A percentile compares a stretch with the other conserved stretches of the same genome.
These are phyloP conservation scores for Candida boidinii DNA, from an alignment of 805 yeast genomes.

Conservation along the genomic window DNA sequence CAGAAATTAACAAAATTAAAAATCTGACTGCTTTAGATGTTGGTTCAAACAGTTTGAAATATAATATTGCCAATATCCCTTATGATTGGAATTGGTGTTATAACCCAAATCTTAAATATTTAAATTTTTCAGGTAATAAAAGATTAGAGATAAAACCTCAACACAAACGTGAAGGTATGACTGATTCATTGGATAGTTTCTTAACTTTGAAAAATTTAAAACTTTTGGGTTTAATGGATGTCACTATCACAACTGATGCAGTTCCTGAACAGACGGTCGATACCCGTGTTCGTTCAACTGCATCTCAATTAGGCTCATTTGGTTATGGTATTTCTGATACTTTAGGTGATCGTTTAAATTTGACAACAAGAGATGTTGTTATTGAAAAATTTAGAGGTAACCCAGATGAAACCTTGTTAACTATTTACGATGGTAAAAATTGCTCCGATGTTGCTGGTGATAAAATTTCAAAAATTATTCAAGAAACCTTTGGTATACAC, in stretches of 20 bases:
- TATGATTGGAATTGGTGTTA: slow-evolving; percentile 98
- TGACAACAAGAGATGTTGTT: slow-evolving; percentile 77
- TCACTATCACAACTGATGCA: slow-evolving; percentile 78
- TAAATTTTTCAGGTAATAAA: slow-evolving; percentile 89
- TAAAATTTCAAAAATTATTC: slow-evolving; percentile 62
- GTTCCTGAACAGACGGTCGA: slow-evolving; percentile 84
- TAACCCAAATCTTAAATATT: slow-evolving; percentile 64
- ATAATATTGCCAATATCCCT: slow-evolving; percentile 89
- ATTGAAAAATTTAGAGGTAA: slow-evolving; percentile 82
- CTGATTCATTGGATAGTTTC: slow-evolving; percentile 62
- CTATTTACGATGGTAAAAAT: slow-evolving; percentile 78
- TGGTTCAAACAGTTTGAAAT: slow-evolving; percentile 83
- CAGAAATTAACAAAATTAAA: slow-evolving; percentile 67
- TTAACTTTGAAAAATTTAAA: slow-evolving; percentile 55
- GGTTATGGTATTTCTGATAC: slow-evolving; percentile 91
- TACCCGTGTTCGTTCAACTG: slow-evolving; percentile 84
- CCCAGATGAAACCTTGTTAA: slow-evolving; percentile 71
- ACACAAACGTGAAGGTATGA: slow-evolving; percentile 43
- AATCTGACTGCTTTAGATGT: slow-evolving; percentile 72
- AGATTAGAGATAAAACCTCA: slow-evolving; percentile 80
- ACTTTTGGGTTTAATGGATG: slow-evolving; percentile 87
- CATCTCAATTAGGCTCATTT: slow-evolving; percentile 65
- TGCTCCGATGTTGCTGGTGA: slow-evolving; percentile 50
- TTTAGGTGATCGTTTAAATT: slow-evolving; percentile 55
- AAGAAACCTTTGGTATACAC: slow-evolving; percentile 57